Base-by-base conservation (phyloP, 2,329 filamentous ascomycete species). In the Xylariaceae sp. region DNA sequence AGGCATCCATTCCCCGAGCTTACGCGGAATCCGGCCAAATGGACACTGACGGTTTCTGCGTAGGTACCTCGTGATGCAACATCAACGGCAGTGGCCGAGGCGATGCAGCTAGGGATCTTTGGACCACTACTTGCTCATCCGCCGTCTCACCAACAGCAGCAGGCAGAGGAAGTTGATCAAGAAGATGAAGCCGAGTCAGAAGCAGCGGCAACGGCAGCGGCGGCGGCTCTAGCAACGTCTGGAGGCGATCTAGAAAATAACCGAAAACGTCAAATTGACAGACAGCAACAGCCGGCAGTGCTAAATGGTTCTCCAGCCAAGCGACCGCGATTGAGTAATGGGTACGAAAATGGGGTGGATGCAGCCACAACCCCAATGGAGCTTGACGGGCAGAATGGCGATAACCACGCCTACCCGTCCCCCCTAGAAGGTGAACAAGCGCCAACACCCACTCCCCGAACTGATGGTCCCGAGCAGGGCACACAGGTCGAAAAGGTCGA, bases 401-500 rank as follows among this genome's bases (percentile, higher is more conserved):
- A 73, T 53, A 73, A 73, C 67, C 83, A 87, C 71, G 85, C 85
- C 65, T 88, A 88, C 67, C 85, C 85, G 50, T 88, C 85, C 52
- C 85, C 85, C 52, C 78, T 84, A 19, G 83, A 86, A 68, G 79
- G 81, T 57, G 83, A 86, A 63, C 78, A 79, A 57, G 77, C 76
- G 51, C 75, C 79, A 44, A 81, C 81, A 44, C 81, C 83, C 32
- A 73, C 77, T 20, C 74, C 79, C 41, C 81, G 76, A 66, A 87
- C 85, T 55, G 81, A 85, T 56, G 85, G 85, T 23, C 83, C 84
- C 44, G 84, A 87, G 61, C 80, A 85, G 67, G 84, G 82, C 69
- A 87, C 84, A 9, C 85, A 88, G 70, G 77, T 86, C 48, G 84
- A 87, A 52, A 87, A 87, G 67, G 82, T 86, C 53, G 77, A 82